phyloP scores from a whole-genome alignment of 2,329 filamentous ascomycete genomes.

The Cladosporium halotolerans region DNA sequence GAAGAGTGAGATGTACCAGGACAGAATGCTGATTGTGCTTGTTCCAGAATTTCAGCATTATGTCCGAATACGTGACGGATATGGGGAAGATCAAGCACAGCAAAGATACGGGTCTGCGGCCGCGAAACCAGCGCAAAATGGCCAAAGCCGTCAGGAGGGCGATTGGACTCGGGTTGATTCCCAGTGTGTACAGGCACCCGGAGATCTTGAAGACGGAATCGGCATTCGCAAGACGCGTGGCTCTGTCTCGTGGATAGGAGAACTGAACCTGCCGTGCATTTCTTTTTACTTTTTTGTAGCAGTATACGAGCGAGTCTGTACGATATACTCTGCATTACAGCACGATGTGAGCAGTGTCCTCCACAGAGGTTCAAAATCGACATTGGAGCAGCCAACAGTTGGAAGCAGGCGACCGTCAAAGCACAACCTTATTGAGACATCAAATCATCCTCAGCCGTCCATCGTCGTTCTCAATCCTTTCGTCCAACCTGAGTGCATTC shows the following conservation, averaged over 20 bases:
- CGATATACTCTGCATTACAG: too few species aligned
- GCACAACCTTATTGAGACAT: neutral
- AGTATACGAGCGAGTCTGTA: too few species aligned
- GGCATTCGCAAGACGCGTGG: neutral
- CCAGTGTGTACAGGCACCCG: conserved; percentile 83
- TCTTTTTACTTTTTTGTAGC: too few species aligned
- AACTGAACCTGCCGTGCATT: too few species aligned
- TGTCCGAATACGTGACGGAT: conserved; percentile 79
- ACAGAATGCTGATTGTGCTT: neutral
- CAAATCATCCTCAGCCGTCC: conserved; percentile 30
- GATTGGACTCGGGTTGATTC: conserved; percentile 86
- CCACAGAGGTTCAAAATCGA: too few species aligned
- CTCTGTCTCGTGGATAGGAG: too few species aligned
- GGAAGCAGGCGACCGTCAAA: neutral
- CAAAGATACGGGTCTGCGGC: conserved; percentile 70
- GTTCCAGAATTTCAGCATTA: conserved; percentile 77
- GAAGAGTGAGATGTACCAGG: neutral
- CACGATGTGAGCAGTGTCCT: too few species aligned
- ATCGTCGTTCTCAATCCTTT: conserved; percentile 35
- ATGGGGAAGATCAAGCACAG: conserved; percentile 79
- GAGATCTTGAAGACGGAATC: conserved; percentile 53
- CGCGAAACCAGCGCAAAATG: conserved; percentile 86
- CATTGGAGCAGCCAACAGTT: neutral
- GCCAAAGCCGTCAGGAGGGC: conserved; percentile 86
- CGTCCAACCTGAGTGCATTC: conserved; percentile 31